A percentile compares a stretch with the other conserved stretches of the same genome.
These are phyloP conservation scores for Bruguiera gymnorhiza DNA, from an alignment of 345 rosid genomes.

Conservation along the genomic window DNA sequence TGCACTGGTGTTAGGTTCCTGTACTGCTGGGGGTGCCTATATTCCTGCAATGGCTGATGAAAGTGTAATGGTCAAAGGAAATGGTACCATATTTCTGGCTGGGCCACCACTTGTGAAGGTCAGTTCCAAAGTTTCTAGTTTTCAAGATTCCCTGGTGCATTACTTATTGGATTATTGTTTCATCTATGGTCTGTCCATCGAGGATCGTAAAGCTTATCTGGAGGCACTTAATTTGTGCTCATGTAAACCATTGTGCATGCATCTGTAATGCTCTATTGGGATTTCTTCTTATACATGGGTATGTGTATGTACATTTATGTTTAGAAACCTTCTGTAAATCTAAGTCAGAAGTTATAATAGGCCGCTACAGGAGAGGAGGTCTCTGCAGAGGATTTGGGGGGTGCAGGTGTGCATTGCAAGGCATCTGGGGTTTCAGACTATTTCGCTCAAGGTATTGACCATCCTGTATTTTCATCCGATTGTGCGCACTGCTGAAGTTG, in stretches of 20 bases:
- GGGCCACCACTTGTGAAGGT: conserved; percentile 99
- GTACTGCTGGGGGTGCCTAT: conserved; percentile 98
- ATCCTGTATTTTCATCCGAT: conserved; percentile 4
- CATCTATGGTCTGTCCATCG: neutral
- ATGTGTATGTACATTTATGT: neutral
- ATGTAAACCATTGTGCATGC: neutral
- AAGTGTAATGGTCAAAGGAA: conserved; percentile 97
- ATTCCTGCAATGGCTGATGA: conserved; percentile 99
- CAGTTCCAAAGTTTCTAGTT: conserved; percentile 15
- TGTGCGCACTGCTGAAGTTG: conserved; percentile 17
- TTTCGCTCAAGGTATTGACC: conserved; percentile 81
- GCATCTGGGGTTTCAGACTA: conserved; percentile 93
- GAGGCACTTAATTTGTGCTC: neutral
- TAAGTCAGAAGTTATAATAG: conserved; percentile 53
- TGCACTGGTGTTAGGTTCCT: conserved; percentile 88
- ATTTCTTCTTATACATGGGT: too few species aligned
- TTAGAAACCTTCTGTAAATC: conserved; percentile 14
- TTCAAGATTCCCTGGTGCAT: conserved; percentile 11
- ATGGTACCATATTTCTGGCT: conserved; percentile 92
- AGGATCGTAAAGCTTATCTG: neutral
- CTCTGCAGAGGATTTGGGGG: conserved; percentile 94
- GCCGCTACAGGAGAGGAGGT: conserved; percentile 98
- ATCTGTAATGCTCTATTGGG: neutral
- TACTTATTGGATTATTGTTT: neutral
- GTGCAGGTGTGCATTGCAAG: conserved; percentile 84